phyloP scores from a whole-genome alignment of 2,329 filamentous ascomycete genomes.

The Emergomyces africanus region DNA sequence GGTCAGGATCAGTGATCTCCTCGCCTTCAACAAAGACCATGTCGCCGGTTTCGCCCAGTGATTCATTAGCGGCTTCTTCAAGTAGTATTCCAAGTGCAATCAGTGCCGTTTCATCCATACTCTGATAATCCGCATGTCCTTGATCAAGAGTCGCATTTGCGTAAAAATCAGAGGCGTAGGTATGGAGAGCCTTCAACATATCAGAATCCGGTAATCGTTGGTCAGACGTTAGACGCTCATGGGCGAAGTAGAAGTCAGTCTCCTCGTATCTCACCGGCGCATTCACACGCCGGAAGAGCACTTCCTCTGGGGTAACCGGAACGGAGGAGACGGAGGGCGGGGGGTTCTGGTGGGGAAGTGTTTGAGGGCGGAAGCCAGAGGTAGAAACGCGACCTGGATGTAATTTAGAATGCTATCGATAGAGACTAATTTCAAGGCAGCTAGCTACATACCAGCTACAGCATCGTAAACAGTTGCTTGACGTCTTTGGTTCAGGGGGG shows the following conservation, averaged over 20 bases:
- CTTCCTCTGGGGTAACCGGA: slow-evolving; percentile 43
- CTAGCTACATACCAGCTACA: slow-evolving; percentile 36
- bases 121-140: slow-evolving; percentile 33
- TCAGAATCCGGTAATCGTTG: slow-evolving; percentile 42
- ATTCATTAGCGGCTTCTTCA: slow-evolving; percentile 42
- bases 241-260: slow-evolving; percentile 42
- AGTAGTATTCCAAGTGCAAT: slow-evolving; percentile 48
- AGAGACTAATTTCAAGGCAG: background rate
- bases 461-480: slow-evolving; percentile 44
- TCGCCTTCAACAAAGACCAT: slow-evolving; percentile 43
- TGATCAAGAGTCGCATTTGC: slow-evolving; percentile 20
- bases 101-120: slow-evolving; percentile 50
- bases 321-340: slow-evolving; percentile 21
- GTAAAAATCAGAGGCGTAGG: slow-evolving; percentile 46
- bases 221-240: slow-evolving; percentile 31
- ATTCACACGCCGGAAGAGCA: slow-evolving; percentile 40
- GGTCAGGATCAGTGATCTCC: slow-evolving; percentile 16
- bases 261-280: slow-evolving; percentile 41
- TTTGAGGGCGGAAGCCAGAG: slow-evolving; percentile 21
- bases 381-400: slow-evolving; percentile 34
- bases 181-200: slow-evolving; percentile 43
- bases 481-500: slow-evolving; percentile 12
- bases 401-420: slow-evolving; percentile 9
- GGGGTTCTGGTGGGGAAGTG: slow-evolving; percentile 17
- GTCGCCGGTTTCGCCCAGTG: slow-evolving; percentile 45